Conservation (phyloP, 2,329 filamentous ascomycete species). For the Xylaria sp. region DNA sequence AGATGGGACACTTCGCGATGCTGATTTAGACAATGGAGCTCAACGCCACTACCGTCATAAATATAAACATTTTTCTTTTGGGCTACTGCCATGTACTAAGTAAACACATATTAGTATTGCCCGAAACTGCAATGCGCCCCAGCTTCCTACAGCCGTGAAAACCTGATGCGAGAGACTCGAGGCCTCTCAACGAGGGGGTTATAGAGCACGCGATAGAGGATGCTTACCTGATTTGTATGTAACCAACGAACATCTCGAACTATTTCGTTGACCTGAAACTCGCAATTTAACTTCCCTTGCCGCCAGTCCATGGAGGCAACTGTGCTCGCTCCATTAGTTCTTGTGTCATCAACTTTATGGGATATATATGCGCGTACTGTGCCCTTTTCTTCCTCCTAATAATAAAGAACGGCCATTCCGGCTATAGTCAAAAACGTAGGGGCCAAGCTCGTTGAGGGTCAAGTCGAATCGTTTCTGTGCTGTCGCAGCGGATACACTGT, state of each 20-base stretch:
- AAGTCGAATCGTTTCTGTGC: slow-evolving; percentile 95
- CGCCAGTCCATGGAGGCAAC: slow-evolving; percentile 97
- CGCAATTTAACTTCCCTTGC: slow-evolving; percentile 88
- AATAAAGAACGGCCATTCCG: slow-evolving; percentile 88
- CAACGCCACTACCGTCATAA: slow-evolving; percentile 84
- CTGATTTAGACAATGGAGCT: slow-evolving; percentile 90
- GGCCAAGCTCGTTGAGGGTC: slow-evolving; percentile 82
- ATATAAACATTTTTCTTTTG: slow-evolving; percentile 98
- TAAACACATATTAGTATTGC: slow-evolving; percentile 16
- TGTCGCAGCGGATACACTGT: slow-evolving; percentile 80
- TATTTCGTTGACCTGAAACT: slow-evolving; percentile 90
- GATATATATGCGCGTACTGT: slow-evolving; percentile 56
- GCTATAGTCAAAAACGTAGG: slow-evolving; percentile 90
- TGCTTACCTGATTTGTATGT: slow-evolving; percentile 71
- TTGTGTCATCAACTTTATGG: neutral
- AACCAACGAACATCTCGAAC: slow-evolving; percentile 90
- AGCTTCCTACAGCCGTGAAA: neutral
- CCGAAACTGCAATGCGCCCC: neutral
- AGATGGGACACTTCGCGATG: slow-evolving; percentile 92
- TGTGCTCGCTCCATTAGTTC: slow-evolving; percentile 27
- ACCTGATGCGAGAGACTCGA: neutral
- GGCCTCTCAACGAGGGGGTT: neutral
- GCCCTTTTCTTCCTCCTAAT: slow-evolving; percentile 88
- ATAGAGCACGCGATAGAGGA: neutral
- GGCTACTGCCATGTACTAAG: slow-evolving; percentile 57